Base-by-base conservation (phyloP, 75 land plant species). In the Pinus tabuliformis region DNA sequence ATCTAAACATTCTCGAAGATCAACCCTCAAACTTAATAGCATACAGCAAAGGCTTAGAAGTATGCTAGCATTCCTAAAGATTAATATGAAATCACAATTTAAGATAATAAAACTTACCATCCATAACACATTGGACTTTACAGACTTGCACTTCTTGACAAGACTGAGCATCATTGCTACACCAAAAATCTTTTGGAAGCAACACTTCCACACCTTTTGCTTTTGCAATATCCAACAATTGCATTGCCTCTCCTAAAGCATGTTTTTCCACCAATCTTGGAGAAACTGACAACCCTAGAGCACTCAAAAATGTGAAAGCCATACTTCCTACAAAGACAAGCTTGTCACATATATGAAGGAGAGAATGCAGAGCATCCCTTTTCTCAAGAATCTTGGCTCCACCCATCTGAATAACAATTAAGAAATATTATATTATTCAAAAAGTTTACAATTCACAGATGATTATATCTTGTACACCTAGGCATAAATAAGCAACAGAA, bases 241-340 rank as follows among this genome's bases (percentile, higher is more conserved):
- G 70, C 33, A 21, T 17, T 59, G 83, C 93, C 61, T 78, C 87
- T 66, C 77, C 56, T 26, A 56, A 3, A 56, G 85, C 75, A 75
- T 78, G 76, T 18, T 30, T 66, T 63, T 88, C 88, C 76, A 91
- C 72, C 73, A 85, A 78, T 36, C 42, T 22, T 26, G 57, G 52
- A 58, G 89, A 78, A 57, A 86, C 78, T 24, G 76, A 56, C 15
- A 84, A 3, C 42, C 93, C 95, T 59, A 87, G 59, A 39, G 90
- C 89, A 76, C 82, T 75, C 89, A 93, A 86, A 60, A 93, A 78
- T 65, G 85, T 88, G 78, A 88, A 91, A 7, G 85, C 80, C 79
- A 88, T 77, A 20, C 56, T 75, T 54, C 95, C 95, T 60, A 83
- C 78, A 76, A 93, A 85, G 1, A 88, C 57, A 16, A 93, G 21